Base-by-base conservation (phyloP, 805 yeast genomes). In the Hanseniaspora lindneri region DNA sequence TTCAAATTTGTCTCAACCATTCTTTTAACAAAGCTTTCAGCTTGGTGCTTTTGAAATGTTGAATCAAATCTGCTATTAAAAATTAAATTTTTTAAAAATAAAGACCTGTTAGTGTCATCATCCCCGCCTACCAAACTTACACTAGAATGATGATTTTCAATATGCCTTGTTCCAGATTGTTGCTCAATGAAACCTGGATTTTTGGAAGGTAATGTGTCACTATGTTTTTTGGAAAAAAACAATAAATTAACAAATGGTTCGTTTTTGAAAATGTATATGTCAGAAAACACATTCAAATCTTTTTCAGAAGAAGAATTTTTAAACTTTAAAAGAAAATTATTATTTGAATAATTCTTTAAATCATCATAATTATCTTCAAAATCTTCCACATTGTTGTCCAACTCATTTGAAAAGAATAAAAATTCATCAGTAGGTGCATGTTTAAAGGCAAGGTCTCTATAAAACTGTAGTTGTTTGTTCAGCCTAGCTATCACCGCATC, bases 391-490 rank as follows among this genome's bases (percentile, higher is more conserved):
- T 30, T 30, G 6, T 37, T n/a, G 4, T 37, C 30, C 4, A 37
- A n/a, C 3, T n/a, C 30, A 14, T 37, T n/a, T 24, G 41, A 13
- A 37, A 37, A 37, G 11, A 24, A 11, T 3, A 14, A 8, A 5
- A 37, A 16, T n/a, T 37, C 30, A 4, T 24, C 20, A 3, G 17
- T 5, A 8, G 41, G 41, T n/a, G 30, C 9, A 37, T 27, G 30
- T 13, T 42, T 27, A 24, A 49, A 34, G 3, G 63, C 60, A 37
- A 57, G 58, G 23, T 54, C 53, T 50, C 57, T 60, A 60, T 65
- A 63, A 46, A 58, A 62, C 8, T 58, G 58, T n/a, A 61, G 47
- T 32, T 63, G 66, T 21, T 55, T 55, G 23, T 57, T 55, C 39
- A 63, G 39, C 41, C 62, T 54, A 29, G 55, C 50, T 4, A 63